Evolutionary conservation across 1,139 yeast genomes (phyloP), one percentile per base, ranked within the genome.

Genomic region (Candida tropicalis): DNA sequence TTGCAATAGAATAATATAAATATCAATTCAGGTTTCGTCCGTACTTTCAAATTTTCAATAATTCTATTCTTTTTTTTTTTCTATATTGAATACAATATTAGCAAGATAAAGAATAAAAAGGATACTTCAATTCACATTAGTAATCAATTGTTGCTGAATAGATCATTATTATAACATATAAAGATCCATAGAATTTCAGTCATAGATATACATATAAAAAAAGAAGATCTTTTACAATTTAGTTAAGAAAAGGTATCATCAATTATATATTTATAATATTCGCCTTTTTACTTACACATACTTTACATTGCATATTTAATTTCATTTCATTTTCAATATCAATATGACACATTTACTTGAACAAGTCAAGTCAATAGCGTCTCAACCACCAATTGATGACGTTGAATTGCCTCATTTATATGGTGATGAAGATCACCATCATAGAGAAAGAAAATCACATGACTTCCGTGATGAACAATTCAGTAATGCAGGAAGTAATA

Each of bases 351-450:
- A 49, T 32, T 31, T 49, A 7, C 38, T 52, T 25, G 45, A 50
- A 9, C 42, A 34, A 12, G 48, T 52, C 10, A 42, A 43, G 29
- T 45, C 53, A 5, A 42, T 47, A 10, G 37, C 49, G 12, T 46
- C 53, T 7, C 41, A 50, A n/a, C 44, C 43, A 18, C 49, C 45
- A 5, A 43, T 50, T 20, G 53, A 49, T 28, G 58, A 63, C 24
- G 20, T 18, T 11, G 48, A 49, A 33, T 53, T 60, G 3, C 63
- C 65, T 16, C 48, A 58, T 20, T 47, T 58, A 29, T 59, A 56
- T 37, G 50, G 52, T 12, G 49, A 48, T 16, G 51, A 47, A 26
- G 13, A 37, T 12, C 40, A 41, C 8, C 28, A 38, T 11, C 38
- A 40, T 20, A 29, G 13, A 12, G 45, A 43, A 10, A 44, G 38